A percentile compares a stretch with the other conserved stretches of the same genome.
These are phyloP conservation scores for Albugo candida DNA, from an alignment of 352 stramenopile genomes.

Conservation along the genomic window DNA sequence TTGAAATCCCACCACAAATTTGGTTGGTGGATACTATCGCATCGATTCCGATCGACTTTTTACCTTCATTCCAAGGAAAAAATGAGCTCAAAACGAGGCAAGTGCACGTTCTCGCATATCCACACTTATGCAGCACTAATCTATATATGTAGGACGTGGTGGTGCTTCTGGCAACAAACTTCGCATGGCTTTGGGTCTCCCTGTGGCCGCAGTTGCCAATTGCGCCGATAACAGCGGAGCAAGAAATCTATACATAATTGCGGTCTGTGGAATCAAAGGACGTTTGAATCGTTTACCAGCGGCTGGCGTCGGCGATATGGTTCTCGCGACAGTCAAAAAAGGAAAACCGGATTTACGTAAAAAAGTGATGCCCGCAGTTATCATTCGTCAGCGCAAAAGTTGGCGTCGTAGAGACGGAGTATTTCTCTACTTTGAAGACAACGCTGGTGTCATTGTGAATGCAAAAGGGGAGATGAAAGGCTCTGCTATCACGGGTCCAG, in stretches of 20 bases:
- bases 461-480: conserved; percentile 99
- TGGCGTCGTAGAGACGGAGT: conserved; percentile 98
- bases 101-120: no score
- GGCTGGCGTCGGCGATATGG: conserved; percentile 98
- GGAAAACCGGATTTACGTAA: conserved; percentile 99
- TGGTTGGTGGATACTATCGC: no score
- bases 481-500: conserved; percentile 97
- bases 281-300: conserved; percentile 98
- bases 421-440: conserved; percentile 99
- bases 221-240: conserved; percentile 99
- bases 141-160: conserved; percentile 71
- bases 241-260: conserved; percentile 99
- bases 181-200: conserved; percentile 97
- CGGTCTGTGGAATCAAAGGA: conserved; percentile 98
- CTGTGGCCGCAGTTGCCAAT: conserved; percentile 97
- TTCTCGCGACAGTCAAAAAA: conserved; percentile 99
- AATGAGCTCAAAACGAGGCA: no score
- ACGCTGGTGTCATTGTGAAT: conserved; percentile 99
- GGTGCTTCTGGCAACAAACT: conserved; percentile 98
- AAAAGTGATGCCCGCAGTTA: conserved; percentile 99
- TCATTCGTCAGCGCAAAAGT: conserved; percentile 98
- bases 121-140: no score
- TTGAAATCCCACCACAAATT: no score
- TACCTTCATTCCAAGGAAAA: no score
- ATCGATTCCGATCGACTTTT: no score